These are phyloP conservation scores for Buxus sempervirens DNA, from an alignment of 164 flowering plant species.

Conservation along the genomic window DNA sequence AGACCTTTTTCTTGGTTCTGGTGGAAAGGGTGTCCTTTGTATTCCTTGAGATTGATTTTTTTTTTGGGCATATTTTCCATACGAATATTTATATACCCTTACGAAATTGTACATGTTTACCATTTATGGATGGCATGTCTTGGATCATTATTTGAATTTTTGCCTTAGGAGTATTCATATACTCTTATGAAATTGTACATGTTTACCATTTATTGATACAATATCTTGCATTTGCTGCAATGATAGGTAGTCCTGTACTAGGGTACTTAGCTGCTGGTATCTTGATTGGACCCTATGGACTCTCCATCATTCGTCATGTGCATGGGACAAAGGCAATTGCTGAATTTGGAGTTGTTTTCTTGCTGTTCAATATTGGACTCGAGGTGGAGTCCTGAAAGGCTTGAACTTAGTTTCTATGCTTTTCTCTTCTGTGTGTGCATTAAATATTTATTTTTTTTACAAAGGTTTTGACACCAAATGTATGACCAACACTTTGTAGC, in stretches of 20 bases:
- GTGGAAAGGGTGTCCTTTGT: not conserved
- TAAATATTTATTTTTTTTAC: not conserved
- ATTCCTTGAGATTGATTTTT: not conserved
- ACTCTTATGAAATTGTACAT: not conserved
- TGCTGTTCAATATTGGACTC: conserved; percentile 97
- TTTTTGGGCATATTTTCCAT: not conserved
- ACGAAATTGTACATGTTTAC: not conserved
- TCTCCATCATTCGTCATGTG: conserved; percentile 93
- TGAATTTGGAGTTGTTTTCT: conserved; percentile 98
- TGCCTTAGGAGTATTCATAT: not conserved
- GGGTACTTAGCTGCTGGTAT: conserved; percentile 99
- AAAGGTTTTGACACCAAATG: conserved; percentile 4
- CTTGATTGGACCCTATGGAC: conserved; percentile 98
- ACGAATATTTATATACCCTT: not conserved
- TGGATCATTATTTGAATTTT: not conserved
- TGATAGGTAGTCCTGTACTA: conserved; percentile 97
- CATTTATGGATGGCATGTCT: conserved; percentile 9
- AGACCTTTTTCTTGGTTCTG: not conserved
- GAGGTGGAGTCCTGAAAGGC: conserved; percentile 55
- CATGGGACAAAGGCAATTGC: conserved; percentile 99
- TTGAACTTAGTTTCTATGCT: conserved; percentile 1
- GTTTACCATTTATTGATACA: not conserved
- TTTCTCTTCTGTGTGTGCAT: not conserved
- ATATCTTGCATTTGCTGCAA: conserved; percentile 20
- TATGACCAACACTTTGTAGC: conserved; percentile 48